Percentiles rank a stretch among this genome's conserved stretches.
Conservation (phyloP, 2,329 filamentous ascomycete genomes). For the Aspergillus carbonarius region DNA sequence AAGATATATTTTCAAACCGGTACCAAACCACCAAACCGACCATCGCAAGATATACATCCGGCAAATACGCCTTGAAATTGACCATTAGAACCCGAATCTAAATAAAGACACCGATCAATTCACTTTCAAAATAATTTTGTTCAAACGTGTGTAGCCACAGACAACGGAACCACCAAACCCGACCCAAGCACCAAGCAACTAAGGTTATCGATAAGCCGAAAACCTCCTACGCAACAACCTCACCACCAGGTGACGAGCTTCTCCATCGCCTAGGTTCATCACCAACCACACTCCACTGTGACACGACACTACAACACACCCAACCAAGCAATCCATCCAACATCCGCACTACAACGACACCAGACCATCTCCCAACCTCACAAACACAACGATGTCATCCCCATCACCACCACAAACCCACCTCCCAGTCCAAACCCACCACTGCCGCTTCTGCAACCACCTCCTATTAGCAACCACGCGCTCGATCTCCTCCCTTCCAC, state of each 20-base stretch:
- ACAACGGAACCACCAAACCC: too few relatives aligned
- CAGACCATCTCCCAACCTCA: background rate
- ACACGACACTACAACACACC: background rate
- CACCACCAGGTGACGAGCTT: background rate
- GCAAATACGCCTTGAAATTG: too few relatives aligned
- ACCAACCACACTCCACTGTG: background rate
- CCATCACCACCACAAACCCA: constrained; percentile 2
- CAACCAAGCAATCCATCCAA: background rate
- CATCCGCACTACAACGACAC: too few relatives aligned
- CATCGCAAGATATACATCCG: too few relatives aligned
- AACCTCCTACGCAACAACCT: background rate
- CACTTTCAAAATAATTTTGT: too few relatives aligned
- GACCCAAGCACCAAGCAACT: background rate
- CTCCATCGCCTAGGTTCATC: background rate
- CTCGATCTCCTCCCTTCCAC: constrained; percentile 53
- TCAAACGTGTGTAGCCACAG: too few relatives aligned
- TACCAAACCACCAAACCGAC: too few relatives aligned
- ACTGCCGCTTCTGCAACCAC: constrained; percentile 64
- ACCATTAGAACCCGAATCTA: too few relatives aligned
- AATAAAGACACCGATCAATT: too few relatives aligned
- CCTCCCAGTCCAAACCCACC: constrained; percentile 52
- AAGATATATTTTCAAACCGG: too few relatives aligned
- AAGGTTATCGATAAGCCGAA: background rate
- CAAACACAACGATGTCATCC: background rate
- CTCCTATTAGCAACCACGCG: constrained; percentile 62